A percentile compares a stretch with the other conserved stretches of the same genome.
Evolutionary conservation across 2,329 filamentous ascomycete species (phyloP).

Genomic region (Colletotrichum godetiae): DNA sequence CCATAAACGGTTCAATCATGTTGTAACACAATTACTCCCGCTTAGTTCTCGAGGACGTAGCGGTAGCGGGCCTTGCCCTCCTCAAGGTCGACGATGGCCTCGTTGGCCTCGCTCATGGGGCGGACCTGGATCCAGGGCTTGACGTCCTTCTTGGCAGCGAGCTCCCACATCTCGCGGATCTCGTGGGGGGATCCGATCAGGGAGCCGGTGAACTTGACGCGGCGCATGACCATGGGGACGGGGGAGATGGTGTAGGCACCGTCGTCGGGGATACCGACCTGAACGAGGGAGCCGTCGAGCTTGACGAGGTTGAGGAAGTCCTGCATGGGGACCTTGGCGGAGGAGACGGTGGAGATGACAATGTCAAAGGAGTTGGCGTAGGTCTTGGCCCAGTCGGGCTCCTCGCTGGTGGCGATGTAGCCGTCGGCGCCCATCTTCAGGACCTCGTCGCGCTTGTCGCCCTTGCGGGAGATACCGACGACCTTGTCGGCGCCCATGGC

Average conservation of each 20-base stretch:
- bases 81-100: slow-evolving; percentile 65
- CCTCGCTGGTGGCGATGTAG: slow-evolving; percentile 56
- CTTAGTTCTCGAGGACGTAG: slow-evolving; percentile 58
- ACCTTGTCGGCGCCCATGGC: slow-evolving; percentile 73
- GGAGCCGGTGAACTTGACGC: slow-evolving; percentile 60
- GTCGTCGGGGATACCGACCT: slow-evolving; percentile 67
- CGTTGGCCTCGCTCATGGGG: slow-evolving; percentile 66
- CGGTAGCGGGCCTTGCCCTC: slow-evolving; percentile 61
- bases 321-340: slow-evolving; percentile 55
- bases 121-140: slow-evolving; percentile 67
- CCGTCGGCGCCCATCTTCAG: slow-evolving; percentile 67
- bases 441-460: slow-evolving; percentile 65
- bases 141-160: slow-evolving; percentile 67
- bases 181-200: slow-evolving; percentile 62
- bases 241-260: slow-evolving; percentile 53
- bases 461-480: slow-evolving; percentile 67
- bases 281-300: slow-evolving; percentile 67
- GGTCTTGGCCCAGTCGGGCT: slow-evolving; percentile 65
- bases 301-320: slow-evolving; percentile 70
- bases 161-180: slow-evolving; percentile 69
- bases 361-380: slow-evolving; percentile 65
- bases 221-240: slow-evolving; percentile 67
- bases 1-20: background rate
- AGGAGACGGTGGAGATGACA: slow-evolving; percentile 68
- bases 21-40: background rate